A percentile compares a stretch with the other conserved stretches of the same genome.
These are phyloP conservation scores for Alternaria ventricosa DNA, from an alignment of 2,329 filamentous ascomycete genomes.

Conservation along the genomic window DNA sequence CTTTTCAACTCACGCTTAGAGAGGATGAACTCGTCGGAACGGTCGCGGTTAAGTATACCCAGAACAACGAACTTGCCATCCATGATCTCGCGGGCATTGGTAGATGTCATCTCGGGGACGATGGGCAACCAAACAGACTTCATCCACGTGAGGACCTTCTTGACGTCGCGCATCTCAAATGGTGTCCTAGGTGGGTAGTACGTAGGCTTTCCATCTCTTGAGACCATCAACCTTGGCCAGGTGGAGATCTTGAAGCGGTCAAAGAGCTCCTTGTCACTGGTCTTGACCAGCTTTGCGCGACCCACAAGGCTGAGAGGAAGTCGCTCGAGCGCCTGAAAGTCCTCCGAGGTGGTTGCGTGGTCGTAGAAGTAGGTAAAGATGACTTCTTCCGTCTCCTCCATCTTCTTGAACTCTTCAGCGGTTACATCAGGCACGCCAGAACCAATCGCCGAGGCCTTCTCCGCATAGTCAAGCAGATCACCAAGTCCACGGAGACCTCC, in stretches of 20 bases:
- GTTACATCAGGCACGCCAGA: conserved; percentile 82
- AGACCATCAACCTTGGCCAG: conserved; percentile 91
- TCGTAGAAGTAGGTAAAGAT: conserved; percentile 99
- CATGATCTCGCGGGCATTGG: conserved; percentile 95
- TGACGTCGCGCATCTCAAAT: conserved; percentile 88
- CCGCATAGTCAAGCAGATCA: conserved; percentile 85
- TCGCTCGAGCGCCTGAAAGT: conserved; percentile 86
- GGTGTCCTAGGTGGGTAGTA: conserved; percentile 90
- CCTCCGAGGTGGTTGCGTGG: conserved; percentile 88
- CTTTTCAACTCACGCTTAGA: conserved; percentile 92
- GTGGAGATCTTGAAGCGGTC: conserved; percentile 94
- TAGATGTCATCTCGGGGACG: conserved; percentile 88
- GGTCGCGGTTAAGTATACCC: conserved; percentile 81
- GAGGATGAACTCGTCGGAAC: conserved; percentile 76
- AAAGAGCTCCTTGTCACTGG: conserved; percentile 75
- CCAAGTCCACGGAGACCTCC: conserved; percentile 89
- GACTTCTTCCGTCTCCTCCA: conserved; percentile 94
- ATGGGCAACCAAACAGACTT: conserved; percentile 94
- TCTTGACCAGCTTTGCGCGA: conserved; percentile 91
- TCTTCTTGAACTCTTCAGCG: conserved; percentile 73
- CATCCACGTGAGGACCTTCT: conserved; percentile 88
- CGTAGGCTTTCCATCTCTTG: conserved; percentile 84
- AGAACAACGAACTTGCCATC: conserved; percentile 93
- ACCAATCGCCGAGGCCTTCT: conserved; percentile 81
- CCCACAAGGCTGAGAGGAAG: conserved; percentile 88